Percentiles rank a stretch among this genome's conserved stretches.
Conservation (phyloP, 805 yeast species). For the Ogataea methanolica region DNA sequence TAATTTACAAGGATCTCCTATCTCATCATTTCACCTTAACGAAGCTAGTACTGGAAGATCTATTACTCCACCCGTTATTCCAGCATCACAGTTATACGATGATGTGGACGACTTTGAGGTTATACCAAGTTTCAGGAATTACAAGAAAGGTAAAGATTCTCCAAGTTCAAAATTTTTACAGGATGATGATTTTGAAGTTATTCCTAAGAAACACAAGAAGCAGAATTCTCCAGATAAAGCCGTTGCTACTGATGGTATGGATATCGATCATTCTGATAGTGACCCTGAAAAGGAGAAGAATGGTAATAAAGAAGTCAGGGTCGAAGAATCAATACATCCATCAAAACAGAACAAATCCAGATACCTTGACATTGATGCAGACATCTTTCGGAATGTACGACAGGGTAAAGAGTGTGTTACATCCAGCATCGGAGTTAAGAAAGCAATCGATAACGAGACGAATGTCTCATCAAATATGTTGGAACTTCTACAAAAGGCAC, state of each 20-base stretch:
- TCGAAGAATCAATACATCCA: not conserved
- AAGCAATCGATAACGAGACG: not conserved
- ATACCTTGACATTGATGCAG: not conserved
- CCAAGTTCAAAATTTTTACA: not conserved
- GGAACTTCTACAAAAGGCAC: not conserved
- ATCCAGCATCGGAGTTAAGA: not conserved
- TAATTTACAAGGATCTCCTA: not conserved
- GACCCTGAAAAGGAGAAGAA: not conserved
- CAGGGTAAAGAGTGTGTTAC: not conserved
- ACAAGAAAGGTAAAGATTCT: not conserved
- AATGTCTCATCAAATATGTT: not conserved
- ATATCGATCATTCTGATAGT: not conserved
- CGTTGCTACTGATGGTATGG: not conserved
- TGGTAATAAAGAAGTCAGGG: not conserved
- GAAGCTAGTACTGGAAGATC: not conserved
- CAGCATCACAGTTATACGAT: not conserved
- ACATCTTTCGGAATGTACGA: not conserved
- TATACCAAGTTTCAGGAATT: slow-evolving; percentile 3
- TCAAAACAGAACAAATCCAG: no score
- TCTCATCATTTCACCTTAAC: not conserved
- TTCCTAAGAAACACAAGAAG: not conserved
- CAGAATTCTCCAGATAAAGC: not conserved
- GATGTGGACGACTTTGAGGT: slow-evolving; percentile 13
- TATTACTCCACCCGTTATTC: not conserved
- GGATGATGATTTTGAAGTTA: not conserved